These are phyloP conservation scores for Rhododendron vialii DNA, from an alignment of 148 eudicot species.

Conservation along the genomic window DNA sequence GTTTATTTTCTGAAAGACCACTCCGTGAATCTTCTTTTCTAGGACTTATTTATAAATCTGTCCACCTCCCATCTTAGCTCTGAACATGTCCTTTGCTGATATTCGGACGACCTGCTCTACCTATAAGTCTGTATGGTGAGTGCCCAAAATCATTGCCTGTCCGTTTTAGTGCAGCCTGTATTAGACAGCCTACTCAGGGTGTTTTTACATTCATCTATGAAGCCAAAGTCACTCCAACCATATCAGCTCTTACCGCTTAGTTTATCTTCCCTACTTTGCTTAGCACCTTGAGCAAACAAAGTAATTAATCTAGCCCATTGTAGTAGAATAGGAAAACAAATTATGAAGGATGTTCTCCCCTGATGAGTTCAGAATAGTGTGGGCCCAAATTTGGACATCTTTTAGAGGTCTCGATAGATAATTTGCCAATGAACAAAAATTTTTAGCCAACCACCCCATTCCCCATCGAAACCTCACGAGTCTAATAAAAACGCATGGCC, in stretches of 20 bases:
- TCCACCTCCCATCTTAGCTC: background rate
- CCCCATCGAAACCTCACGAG: background rate
- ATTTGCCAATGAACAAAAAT: background rate
- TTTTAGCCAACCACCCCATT: background rate
- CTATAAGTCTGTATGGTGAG: background rate
- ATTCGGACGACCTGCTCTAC: background rate
- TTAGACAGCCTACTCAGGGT: background rate
- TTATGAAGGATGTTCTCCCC: background rate
- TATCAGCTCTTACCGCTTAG: background rate
- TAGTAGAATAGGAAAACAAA: background rate
- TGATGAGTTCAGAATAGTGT: background rate
- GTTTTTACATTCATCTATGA: background rate
- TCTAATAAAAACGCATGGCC: background rate
- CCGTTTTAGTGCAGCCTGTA: background rate
- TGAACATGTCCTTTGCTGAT: background rate
- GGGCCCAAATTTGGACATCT: background rate
- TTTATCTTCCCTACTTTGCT: background rate
- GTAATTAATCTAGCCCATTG: background rate
- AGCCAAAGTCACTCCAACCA: conserved; percentile 1
- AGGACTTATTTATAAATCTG: background rate
- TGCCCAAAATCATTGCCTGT: background rate
- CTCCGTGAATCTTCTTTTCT: background rate
- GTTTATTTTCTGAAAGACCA: background rate
- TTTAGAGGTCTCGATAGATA: background rate
- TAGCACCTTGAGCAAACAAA: background rate